Base-by-base conservation (phyloP, 1,284 basidiomycete species). In the Austropuccinia psidii region DNA sequence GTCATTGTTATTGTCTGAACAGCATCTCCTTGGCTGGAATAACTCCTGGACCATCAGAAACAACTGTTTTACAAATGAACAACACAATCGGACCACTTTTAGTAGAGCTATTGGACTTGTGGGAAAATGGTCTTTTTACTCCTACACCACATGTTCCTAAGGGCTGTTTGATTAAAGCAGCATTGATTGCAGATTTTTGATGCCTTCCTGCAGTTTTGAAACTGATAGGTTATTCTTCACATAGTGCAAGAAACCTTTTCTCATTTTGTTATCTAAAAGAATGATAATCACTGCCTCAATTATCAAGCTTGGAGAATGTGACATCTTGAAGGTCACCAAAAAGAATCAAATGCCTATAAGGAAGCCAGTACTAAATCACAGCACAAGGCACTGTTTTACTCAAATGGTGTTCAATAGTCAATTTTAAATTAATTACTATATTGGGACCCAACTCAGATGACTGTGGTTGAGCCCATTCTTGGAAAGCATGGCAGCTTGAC, bases 41-140 rank as follows among this genome's bases (percentile, higher is more conserved):
- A 19, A 60, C 35, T 19, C 57, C 57, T 60, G 57, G 57, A n/a
- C 57, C 57, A 13, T 60, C 57, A 13, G 35, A 61, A 24, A 29
- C 58, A 55, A 27, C 21, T 6, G 54, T 55, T 27, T 31, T 55
- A 27, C 54, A 55, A 17, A 55, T 55, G 21, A 55, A 55, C 54
- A 55, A 55, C 19, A 17, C 33, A 21, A 21, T 55, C 19, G 27
- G 19, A 6, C 31, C 54, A 6, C 19, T 55, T 27, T 21, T 55
- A 11, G 19, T 29, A 7, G 54, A 55, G 21, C 24, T 55, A 4
- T 29, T 29, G 19, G 17, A 55, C 6, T 55, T 55, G 15, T 55
- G 54, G 54, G 6, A 7, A 19, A 1, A 9, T 27, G 54, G 54
- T 29, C 27, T 55, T 9, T 29, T 17, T 11, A 9, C 33, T 31